Base-by-base conservation (phyloP, 202 grass and related monocot species). In the Sporobolus alterniflorus region DNA sequence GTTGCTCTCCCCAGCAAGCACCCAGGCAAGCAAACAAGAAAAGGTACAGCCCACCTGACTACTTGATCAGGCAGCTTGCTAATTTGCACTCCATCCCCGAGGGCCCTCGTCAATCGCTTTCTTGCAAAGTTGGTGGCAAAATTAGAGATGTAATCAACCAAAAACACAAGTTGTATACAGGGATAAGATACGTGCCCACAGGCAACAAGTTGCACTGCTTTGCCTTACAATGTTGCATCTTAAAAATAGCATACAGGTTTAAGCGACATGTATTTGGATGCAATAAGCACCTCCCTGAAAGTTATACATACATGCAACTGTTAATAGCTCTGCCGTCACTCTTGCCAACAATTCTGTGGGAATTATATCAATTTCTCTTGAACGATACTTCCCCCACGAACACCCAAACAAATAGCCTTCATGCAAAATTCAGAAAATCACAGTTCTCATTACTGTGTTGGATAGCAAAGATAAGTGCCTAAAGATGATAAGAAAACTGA, bases 61-160 rank as follows among this genome's bases (percentile, higher is more conserved):
- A 67, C 63, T 79, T 79, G 76, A 40, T 13, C 47, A 17, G 22
- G 50, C 76, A 55, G 63, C 76, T 55, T 55, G 71, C 60, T 71
- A 75, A 83, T n/a, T 67, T 83, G 71, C 61, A 10, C 69, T 74
- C 44, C 9, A 80, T 20, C 11, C 32, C 48, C 76, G 67, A 51
- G 31, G 22, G 1, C 56, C 59, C 69, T 29, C 17, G 10, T 51
- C 24, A 43, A 42, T 75, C 26, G 20, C 71, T 56, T 75, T 67
- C 71, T 17, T 54, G 81, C 60, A 10, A 20, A 56, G 60, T 40
- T 25, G 33, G 65, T 69, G 48, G 64, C 63, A n/a, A 68, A 36
- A 79, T 54, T 51, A 14, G 65, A 67, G 63, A 20, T n/a, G 32
- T 24, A 34, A 40, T 54, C 46, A 63, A 42, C 22, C 55, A n/a